These are phyloP conservation scores for Mucor indicus DNA, from an alignment of 371 early-diverging fungal genomes.

Conservation along the genomic window DNA sequence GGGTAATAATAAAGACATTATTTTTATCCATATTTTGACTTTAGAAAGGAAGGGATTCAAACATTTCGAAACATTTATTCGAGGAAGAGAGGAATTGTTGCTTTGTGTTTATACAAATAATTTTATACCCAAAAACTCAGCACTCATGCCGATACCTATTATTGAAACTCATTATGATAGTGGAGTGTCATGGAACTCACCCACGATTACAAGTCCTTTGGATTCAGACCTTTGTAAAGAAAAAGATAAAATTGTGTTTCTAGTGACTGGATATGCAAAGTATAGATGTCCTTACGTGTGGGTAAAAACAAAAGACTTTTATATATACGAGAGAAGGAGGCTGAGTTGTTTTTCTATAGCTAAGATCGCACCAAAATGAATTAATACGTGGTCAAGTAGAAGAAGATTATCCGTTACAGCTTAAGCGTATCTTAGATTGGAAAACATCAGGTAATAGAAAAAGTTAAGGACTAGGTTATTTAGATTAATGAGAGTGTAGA, in stretches of 20 bases:
- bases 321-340: background rate
- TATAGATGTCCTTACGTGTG: slow-evolving; percentile 84
- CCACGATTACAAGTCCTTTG: slow-evolving; percentile 43
- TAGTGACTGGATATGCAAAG: slow-evolving; percentile 74
- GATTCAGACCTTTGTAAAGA: slow-evolving; percentile 53
- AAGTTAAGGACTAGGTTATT: background rate
- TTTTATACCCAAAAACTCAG: slow-evolving; percentile 13
- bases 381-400: slow-evolving; percentile 18
- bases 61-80: slow-evolving; percentile 69
- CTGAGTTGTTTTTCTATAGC: slow-evolving; percentile 19
- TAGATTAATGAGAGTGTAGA: slow-evolving; percentile 40
- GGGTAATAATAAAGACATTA: slow-evolving; percentile 3
- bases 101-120: slow-evolving; percentile 50
- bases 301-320: slow-evolving; percentile 32
- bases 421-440: slow-evolving; percentile 61
- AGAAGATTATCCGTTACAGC: slow-evolving; percentile 57
- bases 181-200: slow-evolving; percentile 3
- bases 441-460: slow-evolving; percentile 21
- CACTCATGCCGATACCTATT: slow-evolving; percentile 12
- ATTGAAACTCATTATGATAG: slow-evolving; percentile 13
- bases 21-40: background rate
- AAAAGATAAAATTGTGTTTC: slow-evolving; percentile 55
- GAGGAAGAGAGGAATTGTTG: slow-evolving; percentile 75
- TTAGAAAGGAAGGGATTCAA: slow-evolving; percentile 63
- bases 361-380: slow-evolving; percentile 60